These are phyloP conservation scores for Endocladia muricata DNA, from an alignment of 31 red algal species.

Conservation along the genomic window DNA sequence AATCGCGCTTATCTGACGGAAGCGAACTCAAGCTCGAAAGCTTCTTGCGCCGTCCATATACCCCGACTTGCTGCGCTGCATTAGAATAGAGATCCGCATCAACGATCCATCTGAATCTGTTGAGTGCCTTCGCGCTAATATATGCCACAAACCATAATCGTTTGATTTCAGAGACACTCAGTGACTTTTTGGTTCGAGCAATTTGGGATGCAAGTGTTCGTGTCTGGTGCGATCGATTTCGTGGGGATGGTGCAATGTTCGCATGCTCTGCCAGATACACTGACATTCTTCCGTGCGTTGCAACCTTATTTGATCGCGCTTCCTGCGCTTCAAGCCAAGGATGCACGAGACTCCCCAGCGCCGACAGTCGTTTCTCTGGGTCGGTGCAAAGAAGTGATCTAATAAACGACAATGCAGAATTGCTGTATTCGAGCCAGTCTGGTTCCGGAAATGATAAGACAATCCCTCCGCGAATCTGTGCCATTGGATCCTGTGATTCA, in stretches of 20 bases:
- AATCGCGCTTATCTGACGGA: too few species aligned
- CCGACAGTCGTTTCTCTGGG: slow-evolving; percentile 68
- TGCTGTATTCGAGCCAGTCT: slow-evolving; percentile 59
- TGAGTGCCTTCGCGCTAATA: not conserved
- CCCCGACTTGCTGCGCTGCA: too few species aligned
- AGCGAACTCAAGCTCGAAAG: too few species aligned
- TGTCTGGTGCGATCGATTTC: too few species aligned
- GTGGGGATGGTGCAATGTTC: too few species aligned
- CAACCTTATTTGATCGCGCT: slow-evolving; percentile 23
- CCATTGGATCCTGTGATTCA: slow-evolving; percentile 66
- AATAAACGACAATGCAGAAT: slow-evolving; percentile 51
- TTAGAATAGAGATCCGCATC: too few species aligned
- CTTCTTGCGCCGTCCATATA: too few species aligned
- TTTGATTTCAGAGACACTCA: too few species aligned
- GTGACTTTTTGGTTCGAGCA: too few species aligned
- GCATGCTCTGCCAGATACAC: not conserved
- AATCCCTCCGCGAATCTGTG: slow-evolving; percentile 43
- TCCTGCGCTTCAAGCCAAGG: slow-evolving; percentile 64
- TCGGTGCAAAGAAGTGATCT: slow-evolving; percentile 58
- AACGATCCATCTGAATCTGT: too few species aligned
- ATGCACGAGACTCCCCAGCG: slow-evolving; percentile 75
- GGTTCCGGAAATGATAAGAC: slow-evolving; percentile 50
- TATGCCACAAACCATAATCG: not conserved
- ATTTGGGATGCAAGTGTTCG: too few species aligned
- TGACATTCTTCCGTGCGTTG: slow-evolving; percentile 45